These are phyloP conservation scores for Geotrichum klebahnii DNA, from an alignment of 1,139 yeast species.

Conservation along the genomic window DNA sequence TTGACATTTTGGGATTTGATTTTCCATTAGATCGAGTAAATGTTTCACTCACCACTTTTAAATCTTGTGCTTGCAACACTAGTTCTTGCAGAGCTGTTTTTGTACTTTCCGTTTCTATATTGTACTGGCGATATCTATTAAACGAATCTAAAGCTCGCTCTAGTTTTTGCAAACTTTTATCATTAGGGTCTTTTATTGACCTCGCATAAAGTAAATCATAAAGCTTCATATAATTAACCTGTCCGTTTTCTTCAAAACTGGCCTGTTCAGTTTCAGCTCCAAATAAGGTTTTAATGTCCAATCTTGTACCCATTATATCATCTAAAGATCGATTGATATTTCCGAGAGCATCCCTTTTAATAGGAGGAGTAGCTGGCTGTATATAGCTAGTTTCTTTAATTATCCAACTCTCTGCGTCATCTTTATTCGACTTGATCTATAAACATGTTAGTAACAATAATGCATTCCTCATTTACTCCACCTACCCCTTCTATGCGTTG, in stretches of 20 bases:
- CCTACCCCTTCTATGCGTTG: conserved; percentile 23
- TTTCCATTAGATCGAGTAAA: conserved; percentile 10
- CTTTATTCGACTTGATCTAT: not conserved
- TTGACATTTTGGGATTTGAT: conserved; percentile 10
- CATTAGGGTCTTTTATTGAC: conserved; percentile 38
- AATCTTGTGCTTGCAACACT: conserved; percentile 1
- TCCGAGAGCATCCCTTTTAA: conserved; percentile 12
- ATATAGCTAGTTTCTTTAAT: conserved; percentile 1
- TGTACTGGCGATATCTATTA: conserved; percentile 66
- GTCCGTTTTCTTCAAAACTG: conserved; percentile 20
- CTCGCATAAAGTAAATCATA: conserved; percentile 38
- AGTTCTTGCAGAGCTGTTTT: conserved; percentile 7
- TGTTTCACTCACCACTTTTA: conserved; percentile 3
- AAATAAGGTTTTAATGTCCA: conserved; percentile 18
- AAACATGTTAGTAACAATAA: not conserved
- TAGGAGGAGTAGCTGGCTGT: conserved; percentile 10
- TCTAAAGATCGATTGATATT: conserved; percentile 15
- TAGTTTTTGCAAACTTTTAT: conserved; percentile 39
- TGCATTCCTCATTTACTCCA: not conserved
- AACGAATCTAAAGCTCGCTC: conserved; percentile 61
- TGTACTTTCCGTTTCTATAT: conserved; percentile 25
- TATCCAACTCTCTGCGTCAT: conserved; percentile 4
- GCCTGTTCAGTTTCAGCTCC: conserved; percentile 14
- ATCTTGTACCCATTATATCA: conserved; percentile 9
- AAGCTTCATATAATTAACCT: conserved; percentile 26